Evolutionary conservation across 257 asterid species (phyloP).

Genomic region (Parsonsia alboflavescens): DNA sequence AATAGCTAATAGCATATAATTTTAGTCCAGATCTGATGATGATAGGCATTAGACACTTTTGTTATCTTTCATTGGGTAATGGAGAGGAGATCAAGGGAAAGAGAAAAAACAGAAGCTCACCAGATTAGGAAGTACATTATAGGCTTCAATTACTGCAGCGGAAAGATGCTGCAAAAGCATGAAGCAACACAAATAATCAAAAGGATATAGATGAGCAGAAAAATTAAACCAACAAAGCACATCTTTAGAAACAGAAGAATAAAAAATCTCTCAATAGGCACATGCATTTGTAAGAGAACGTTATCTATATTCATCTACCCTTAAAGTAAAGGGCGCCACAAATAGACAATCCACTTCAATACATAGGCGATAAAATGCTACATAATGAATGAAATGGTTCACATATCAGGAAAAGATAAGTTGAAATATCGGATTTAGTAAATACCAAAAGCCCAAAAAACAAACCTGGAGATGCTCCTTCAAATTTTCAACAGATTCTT

Average conservation of each 20-base stretch:
- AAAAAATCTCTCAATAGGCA: background rate
- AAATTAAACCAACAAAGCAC: background rate
- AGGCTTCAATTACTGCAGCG: constrained; percentile 72
- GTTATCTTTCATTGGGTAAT: background rate
- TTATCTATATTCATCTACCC: no score
- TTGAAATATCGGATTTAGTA: background rate
- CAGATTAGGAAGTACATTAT: constrained; percentile 78
- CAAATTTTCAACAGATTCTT: constrained; percentile 40
- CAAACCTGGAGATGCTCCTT: constrained; percentile 73
- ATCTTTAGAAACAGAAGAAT: background rate
- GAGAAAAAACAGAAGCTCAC: constrained; percentile 27
- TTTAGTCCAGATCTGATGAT: background rate
- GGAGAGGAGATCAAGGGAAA: background rate
- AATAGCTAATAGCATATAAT: background rate
- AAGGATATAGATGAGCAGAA: background rate
- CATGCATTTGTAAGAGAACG: background rate
- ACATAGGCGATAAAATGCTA: background rate
- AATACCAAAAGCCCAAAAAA: constrained; percentile 16
- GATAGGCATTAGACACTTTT: background rate
- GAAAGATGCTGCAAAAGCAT: constrained; percentile 49
- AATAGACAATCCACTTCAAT: background rate
- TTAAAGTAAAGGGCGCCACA: background rate
- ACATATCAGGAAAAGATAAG: background rate
- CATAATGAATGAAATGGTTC: background rate
- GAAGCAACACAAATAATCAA: constrained; percentile 6